These are phyloP conservation scores for Melampsora larici-populina DNA, from an alignment of 1,284 basidiomycete genomes.

Conservation along the genomic window DNA sequence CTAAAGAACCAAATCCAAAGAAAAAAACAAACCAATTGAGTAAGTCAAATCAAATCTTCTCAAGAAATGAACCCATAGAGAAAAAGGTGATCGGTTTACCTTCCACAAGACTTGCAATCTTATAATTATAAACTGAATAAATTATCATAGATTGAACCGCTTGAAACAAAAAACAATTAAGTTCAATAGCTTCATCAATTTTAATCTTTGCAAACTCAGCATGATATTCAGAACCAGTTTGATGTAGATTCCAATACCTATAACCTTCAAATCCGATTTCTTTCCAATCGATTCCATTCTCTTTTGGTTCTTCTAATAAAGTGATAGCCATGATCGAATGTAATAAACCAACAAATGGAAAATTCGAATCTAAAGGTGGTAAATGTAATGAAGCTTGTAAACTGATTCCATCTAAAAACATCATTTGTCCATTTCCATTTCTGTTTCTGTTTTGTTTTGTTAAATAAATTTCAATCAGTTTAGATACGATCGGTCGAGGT, in stretches of 20 bases:
- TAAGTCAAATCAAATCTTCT: not conserved
- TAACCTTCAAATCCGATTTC: too few species aligned
- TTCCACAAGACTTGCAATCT: constrained; percentile 11
- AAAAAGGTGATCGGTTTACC: too few species aligned
- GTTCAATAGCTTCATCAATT: constrained; percentile 22
- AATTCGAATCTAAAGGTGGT: constrained; percentile 19
- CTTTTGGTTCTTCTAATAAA: constrained; percentile 8
- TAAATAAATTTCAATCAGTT: constrained; percentile 32
- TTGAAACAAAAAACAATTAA: constrained; percentile 17
- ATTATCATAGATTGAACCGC: constrained; percentile 18
- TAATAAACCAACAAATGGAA: constrained; percentile 31
- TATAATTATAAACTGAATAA: constrained; percentile 12
- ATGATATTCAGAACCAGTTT: constrained; percentile 16
- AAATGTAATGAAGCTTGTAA: constrained; percentile 24
- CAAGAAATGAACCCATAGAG: not conserved
- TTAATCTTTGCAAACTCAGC: constrained; percentile 20
- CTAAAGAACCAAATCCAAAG: not conserved
- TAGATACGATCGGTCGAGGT: constrained; percentile 17
- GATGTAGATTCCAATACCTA: constrained; percentile 22
- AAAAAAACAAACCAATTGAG: not conserved
- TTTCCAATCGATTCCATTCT: too few species aligned
- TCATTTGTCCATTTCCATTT: constrained; percentile 33
- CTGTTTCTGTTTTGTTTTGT: not conserved
- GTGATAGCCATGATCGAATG: constrained; percentile 38
- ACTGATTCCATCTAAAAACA: constrained; percentile 23